A percentile compares a stretch with the other conserved stretches of the same genome.
Evolutionary conservation across 2,329 filamentous ascomycete species (phyloP).

Genomic region (Eurotiales sp.): DNA sequence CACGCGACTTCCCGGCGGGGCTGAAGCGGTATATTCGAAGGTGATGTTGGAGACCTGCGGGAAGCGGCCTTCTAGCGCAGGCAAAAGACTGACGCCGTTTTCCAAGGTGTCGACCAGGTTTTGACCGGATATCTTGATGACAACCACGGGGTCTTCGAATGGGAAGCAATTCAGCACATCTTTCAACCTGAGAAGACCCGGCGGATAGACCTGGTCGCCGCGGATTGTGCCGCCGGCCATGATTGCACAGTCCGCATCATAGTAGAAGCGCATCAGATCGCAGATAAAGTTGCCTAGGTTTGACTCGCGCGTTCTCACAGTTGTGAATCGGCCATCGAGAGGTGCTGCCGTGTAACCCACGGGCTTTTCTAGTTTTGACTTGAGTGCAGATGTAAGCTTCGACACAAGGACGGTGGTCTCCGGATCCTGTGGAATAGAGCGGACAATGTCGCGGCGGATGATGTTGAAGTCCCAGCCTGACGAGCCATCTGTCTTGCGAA

Average conservation of each 20-base stretch:
- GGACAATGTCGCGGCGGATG: constrained; percentile 67
- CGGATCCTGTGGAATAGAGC: constrained; percentile 61
- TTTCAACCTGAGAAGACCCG: constrained; percentile 70
- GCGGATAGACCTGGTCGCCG: constrained; percentile 83
- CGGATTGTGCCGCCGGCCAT: constrained; percentile 85
- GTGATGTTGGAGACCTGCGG: constrained; percentile 81
- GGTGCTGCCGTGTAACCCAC: constrained; percentile 79
- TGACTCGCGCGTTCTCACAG: constrained; percentile 70
- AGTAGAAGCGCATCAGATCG: constrained; percentile 83
- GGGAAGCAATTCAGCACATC: constrained; percentile 89
- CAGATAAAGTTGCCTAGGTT: constrained; percentile 90
- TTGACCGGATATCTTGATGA: constrained; percentile 67
- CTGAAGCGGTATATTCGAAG: constrained; percentile 67
- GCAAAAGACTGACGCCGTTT: constrained; percentile 76
- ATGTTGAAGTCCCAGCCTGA: constrained; percentile 76
- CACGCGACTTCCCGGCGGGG: constrained; percentile 60
- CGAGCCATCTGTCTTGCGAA: constrained; percentile 49
- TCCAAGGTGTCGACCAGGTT: constrained; percentile 77
- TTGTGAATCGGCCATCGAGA: constrained; percentile 81
- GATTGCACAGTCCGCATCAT: constrained; percentile 73
- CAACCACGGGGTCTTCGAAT: constrained; percentile 84
- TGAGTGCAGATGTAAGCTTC: constrained; percentile 68
- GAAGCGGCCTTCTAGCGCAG: constrained; percentile 79
- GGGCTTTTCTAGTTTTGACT: constrained; percentile 73
- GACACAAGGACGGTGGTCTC: constrained; percentile 61